Base-by-base conservation (phyloP, 2,329 filamentous ascomycete species). In the Aspergillus japonicus region DNA sequence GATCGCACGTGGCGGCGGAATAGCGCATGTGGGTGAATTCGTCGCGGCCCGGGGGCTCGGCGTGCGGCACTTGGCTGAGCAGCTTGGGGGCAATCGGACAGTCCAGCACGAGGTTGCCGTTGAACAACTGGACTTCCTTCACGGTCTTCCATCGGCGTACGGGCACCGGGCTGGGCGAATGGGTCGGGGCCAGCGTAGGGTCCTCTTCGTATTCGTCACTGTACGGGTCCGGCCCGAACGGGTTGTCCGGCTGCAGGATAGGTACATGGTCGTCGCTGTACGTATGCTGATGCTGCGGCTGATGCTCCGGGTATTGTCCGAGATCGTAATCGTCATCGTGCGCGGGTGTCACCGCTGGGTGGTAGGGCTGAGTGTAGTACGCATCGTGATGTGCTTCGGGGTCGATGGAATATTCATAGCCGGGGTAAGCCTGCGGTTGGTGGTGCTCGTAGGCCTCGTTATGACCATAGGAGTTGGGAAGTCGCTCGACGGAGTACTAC, bases 91-190 rank as follows among this genome's bases (percentile, higher is more conserved):
- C 94, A 59, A 99, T 91, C 0, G 95, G 95, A 73, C 95, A 99
- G 76, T 99, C 95, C 3, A 99, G 87, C 42, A 99, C 93, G 69
- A 99, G 85, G 77, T 99, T 99, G 64, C 95, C 95, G 66, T 96
- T 89, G 82, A 96, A 99, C 56, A 99, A 79, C 69, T 96, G 88
- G n/a, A 99, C 94, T 80, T 97, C 92, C 79, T 98, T 99, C 52
- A 99, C 94, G 0, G 95, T 99, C 82, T 98, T 99, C 91, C 92
- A 98, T 74, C 95, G 85, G 75, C 91, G 89, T 66, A 98, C 87
- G 3, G 81, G 85, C 64, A 80, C 84, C 58, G 82, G 85, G 65
- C 81, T 82, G 21, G 83, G 81, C 57, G 82, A 81, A 2, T 68
- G 68, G 2, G 65, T 81, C 2, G 68, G 68, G 2, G 65, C 64